Evolutionary conservation across 176 grass and related monocot species (phyloP), one percentile per base, ranked within the genome.

Genomic region (Luzula sylvatica): DNA sequence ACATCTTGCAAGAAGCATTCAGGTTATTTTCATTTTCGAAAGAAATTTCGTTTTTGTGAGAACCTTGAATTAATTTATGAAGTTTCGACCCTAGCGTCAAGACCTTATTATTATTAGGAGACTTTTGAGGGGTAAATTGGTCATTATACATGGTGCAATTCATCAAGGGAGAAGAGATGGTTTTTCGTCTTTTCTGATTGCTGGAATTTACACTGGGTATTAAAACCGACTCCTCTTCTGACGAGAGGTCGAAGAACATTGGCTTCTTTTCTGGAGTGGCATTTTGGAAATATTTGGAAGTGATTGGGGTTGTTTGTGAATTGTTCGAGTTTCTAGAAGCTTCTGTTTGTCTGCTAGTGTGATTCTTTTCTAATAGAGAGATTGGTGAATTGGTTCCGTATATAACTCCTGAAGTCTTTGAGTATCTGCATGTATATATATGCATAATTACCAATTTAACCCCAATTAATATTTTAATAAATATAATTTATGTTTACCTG

Each of bases 101-200:
- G 40, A 75, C 62, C 42, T 48, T 26, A 28, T 20, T 48, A n/a
- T 5, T 16, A 28, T 63, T 63, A 32, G 38, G 5, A 35, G 30
- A 9, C 9, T 35, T 35, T 35, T 35, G 30, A 35, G 30, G 30
- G 30, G 1, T 35, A 35, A 35, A 35, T 7, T 35, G 30, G 30
- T 35, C 30, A 35, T 35, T 35, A 41, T 63, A 48, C 24, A 46
- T 63, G 58, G 77, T 78, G 63, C 49, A 75, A 66, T 53, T 26
- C 20, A 39, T 69, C 41, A 57, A 42, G 45, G 74, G 72, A 46
- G 71, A 54, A 59, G 23, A 5, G 50, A 45, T 59, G 20, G 81
- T 62, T 57, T 61, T 81, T 81, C 39, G 87, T 67, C 51, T 95
- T 88, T 95, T 88, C 53, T 79, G 70, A n/a, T 18, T 69, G 56